These are phyloP conservation scores for Tolypocladium guangdongense DNA, from an alignment of 2,329 filamentous ascomycete genomes.

Conservation along the genomic window DNA sequence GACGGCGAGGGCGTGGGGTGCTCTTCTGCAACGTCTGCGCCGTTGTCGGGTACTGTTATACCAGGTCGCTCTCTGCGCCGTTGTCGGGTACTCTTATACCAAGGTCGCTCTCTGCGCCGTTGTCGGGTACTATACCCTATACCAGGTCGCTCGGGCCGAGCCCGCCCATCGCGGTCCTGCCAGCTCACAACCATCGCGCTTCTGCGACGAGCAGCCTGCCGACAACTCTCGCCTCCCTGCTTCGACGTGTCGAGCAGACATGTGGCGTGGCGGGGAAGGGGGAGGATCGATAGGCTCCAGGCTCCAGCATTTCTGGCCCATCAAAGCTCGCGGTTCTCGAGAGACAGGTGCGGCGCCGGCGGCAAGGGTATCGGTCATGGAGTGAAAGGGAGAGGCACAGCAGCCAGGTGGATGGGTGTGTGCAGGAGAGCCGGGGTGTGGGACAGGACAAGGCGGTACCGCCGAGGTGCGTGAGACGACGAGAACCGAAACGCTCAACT, in stretches of 20 bases:
- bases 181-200: too few species aligned
- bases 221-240: neutral
- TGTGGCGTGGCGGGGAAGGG: constrained; percentile 16
- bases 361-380: too few species aligned
- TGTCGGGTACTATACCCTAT: neutral
- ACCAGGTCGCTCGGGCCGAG: neutral
- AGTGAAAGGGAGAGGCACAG: too few species aligned
- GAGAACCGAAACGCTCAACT: constrained; percentile 3
- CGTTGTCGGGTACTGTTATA: neutral
- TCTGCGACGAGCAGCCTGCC: neutral
- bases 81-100: too few species aligned
- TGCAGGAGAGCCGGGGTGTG: neutral
- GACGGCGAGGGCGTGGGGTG: neutral
- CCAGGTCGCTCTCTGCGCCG: neutral
- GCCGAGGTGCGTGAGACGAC: constrained; percentile 5
- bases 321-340: constrained; percentile 1
- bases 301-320: constrained; percentile 3
- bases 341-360: too few species aligned
- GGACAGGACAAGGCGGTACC: neutral
- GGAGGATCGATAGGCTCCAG: constrained; percentile 18
- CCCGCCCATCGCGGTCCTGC: neutral
- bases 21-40: neutral
- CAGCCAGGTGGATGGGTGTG: constrained; percentile 3
- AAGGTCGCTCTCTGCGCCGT: neutral
- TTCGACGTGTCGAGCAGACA: neutral